Base-by-base conservation (phyloP, 2,329 filamentous ascomycete species). In the Fusarium keratoplasticum region DNA sequence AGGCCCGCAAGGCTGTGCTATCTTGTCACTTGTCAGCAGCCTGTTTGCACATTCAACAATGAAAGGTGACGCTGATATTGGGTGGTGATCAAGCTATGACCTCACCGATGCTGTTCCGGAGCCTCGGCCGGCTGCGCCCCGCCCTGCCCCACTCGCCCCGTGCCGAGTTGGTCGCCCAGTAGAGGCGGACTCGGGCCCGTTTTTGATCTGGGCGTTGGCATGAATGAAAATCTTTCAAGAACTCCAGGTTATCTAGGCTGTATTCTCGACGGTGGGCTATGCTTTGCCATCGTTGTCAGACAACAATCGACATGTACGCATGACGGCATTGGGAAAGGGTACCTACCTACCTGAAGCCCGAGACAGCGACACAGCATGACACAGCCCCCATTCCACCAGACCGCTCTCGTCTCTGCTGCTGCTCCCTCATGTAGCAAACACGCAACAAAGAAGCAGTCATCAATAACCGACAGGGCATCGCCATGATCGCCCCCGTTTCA, bases 81-180 rank as follows among this genome's bases (percentile, higher is more conserved):
- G 36, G 40, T 27, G 36, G 55, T 61, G 63, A 57, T 52, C 52
- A 33, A 57, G 40, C 60, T 60, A 73, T 77, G 75, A 77, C 74
- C 72, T 77, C 75, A 77, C 68, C 44, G n/a, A 52, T 27, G n/a
- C 20, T 22, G 38, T 18, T 31, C 18, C 33, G 25, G 50, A 42
- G 54, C 59, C 42, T 66, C 63, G 57, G 59, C 44, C 65, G 66
- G 62, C 70, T 74, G 64, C 61, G 73, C 73, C 74, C 72, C 72
- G 58, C 42, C 60, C 31, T 35, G 61, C 67, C 75, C 67, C 66
- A 58, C 65, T 40, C 61, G 70, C 47, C 36, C 74, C 74, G 71
- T 65, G 64, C 71, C 70, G 59, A 67, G 44, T 22, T 36, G 20
- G 20, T 33, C 59, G 38, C 16, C 27, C 58, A 44, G 58, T 25